phyloP scores from a whole-genome alignment of 2,329 filamentous ascomycete species.

The Akanthomyces dipterigenus region DNA sequence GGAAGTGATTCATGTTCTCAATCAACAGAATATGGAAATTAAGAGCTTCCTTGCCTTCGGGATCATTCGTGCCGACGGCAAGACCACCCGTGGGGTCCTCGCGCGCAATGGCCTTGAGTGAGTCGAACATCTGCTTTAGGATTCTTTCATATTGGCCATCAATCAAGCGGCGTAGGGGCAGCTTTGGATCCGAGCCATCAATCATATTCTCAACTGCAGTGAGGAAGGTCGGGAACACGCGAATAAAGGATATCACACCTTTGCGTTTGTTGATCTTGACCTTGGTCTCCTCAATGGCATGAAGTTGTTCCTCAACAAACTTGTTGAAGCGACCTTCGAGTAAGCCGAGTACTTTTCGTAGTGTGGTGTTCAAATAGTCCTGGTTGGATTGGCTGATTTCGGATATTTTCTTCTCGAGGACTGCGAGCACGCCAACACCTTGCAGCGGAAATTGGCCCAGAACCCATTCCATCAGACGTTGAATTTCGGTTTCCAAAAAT shows the following conservation, averaged over 20 bases:
- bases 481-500: conserved; percentile 72
- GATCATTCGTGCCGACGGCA: conserved; percentile 40
- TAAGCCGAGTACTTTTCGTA: conserved; percentile 72
- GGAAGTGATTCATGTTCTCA: conserved; percentile 97
- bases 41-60: conserved; percentile 90
- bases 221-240: conserved; percentile 85
- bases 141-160: conserved; percentile 85
- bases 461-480: conserved; percentile 77
- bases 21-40: conserved; percentile 97
- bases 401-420: conserved; percentile 70
- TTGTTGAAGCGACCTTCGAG: conserved; percentile 73
- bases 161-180: conserved; percentile 66
- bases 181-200: conserved; percentile 45
- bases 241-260: conserved; percentile 92
- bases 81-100: conserved; percentile 52
- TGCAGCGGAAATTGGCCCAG: conserved; percentile 78
- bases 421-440: conserved; percentile 78
- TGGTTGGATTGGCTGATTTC: conserved; percentile 86
- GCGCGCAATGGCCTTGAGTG: conserved; percentile 84
- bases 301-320: conserved; percentile 91
- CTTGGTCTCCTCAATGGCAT: conserved; percentile 94
- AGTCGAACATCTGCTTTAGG: conserved; percentile 95
- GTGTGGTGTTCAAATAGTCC: conserved; percentile 73
- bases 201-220: conserved; percentile 79
- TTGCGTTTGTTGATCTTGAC: conserved; percentile 99